Conservation (phyloP, 73 alveolate species). For the Chromera velia region DNA sequence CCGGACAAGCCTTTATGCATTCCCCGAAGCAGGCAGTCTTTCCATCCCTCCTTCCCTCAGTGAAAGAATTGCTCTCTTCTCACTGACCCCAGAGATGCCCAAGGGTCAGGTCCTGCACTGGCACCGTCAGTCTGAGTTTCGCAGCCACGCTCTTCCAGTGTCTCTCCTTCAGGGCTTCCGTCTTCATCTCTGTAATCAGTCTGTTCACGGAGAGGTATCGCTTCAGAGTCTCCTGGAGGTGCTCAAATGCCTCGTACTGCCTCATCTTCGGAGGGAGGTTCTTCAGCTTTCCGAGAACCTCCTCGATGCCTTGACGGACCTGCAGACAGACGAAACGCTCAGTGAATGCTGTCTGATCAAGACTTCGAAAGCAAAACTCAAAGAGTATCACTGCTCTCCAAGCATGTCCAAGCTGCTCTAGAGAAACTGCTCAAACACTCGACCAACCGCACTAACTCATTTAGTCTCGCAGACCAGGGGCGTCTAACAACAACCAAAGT, state of each 20-base stretch:
- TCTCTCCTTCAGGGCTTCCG: conserved; percentile 93
- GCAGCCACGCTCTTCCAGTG: conserved; percentile 87
- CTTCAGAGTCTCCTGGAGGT: conserved; percentile 74
- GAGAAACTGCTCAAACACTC: no score
- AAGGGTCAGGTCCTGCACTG: not conserved
- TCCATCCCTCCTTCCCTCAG: conserved; percentile 22
- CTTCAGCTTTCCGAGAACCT: conserved; percentile 57
- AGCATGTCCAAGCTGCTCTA: no score
- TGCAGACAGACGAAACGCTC: no score
- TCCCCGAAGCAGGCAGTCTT: no score
- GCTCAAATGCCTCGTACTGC: conserved; percentile 85
- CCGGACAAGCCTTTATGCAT: no score
- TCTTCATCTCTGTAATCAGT: conserved; percentile 57
- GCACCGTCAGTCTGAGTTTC: conserved; percentile 57
- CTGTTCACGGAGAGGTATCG: conserved; percentile 74
- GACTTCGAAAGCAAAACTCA: no score
- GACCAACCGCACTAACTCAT: no score
- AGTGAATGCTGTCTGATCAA: no score
- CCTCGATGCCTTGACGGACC: conserved; percentile 67
- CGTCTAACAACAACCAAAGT: not conserved
- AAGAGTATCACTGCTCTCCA: no score
- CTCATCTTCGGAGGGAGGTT: conserved; percentile 34
- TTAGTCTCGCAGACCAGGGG: no score
- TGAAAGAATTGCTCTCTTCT: conserved; percentile 10
- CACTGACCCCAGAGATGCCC: conserved; percentile 56